A percentile compares a stretch with the other conserved stretches of the same genome.
These are phyloP conservation scores for Phaeophleospora eucalypticola DNA, from an alignment of 2,329 filamentous ascomycete species.

Conservation along the genomic window DNA sequence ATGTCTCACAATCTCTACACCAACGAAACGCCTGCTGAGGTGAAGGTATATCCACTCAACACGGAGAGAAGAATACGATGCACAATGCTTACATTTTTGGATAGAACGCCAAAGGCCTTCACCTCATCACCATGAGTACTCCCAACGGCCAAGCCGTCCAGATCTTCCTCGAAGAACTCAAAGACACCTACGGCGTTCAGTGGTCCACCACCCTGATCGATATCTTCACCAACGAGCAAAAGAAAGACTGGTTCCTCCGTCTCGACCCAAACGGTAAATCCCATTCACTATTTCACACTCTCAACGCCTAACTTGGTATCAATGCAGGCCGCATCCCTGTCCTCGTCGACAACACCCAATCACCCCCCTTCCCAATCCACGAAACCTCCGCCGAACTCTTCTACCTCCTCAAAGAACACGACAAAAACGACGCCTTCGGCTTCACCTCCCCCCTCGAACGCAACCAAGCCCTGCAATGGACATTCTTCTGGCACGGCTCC, in stretches of 20 bases:
- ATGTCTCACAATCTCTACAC: slow-evolving; percentile 43
- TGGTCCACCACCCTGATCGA: slow-evolving; percentile 49
- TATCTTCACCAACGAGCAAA: slow-evolving; percentile 51
- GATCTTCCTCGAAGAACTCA: slow-evolving; percentile 54
- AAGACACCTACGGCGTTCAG: slow-evolving; percentile 46
- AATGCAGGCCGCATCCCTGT: slow-evolving; percentile 44
- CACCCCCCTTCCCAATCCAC: slow-evolving; percentile 49
- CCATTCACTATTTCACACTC: not conserved
- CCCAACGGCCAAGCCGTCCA: slow-evolving; percentile 52
- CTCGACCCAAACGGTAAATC: slow-evolving; percentile 36
- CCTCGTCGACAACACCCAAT: slow-evolving; percentile 48
- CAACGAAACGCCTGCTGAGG: slow-evolving; percentile 42
- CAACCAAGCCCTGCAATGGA: slow-evolving; percentile 49
- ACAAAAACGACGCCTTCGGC: slow-evolving; percentile 49
- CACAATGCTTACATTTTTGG: no score
- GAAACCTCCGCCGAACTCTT: slow-evolving; percentile 53
- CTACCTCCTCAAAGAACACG: slow-evolving; percentile 49
- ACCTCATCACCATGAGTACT: slow-evolving; percentile 50
- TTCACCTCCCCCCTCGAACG: slow-evolving; percentile 51
- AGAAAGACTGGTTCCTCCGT: slow-evolving; percentile 52
- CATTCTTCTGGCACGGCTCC: slow-evolving; percentile 51
- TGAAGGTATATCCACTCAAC: slow-evolving; percentile 37
- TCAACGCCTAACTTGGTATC: slow-evolving; percentile 3
- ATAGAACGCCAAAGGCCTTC: slow-evolving; percentile 47
- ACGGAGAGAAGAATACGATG: no score